These are phyloP conservation scores for Cryptosporidium xiaoi DNA, from an alignment of 169 alveolate species.

Conservation along the genomic window DNA sequence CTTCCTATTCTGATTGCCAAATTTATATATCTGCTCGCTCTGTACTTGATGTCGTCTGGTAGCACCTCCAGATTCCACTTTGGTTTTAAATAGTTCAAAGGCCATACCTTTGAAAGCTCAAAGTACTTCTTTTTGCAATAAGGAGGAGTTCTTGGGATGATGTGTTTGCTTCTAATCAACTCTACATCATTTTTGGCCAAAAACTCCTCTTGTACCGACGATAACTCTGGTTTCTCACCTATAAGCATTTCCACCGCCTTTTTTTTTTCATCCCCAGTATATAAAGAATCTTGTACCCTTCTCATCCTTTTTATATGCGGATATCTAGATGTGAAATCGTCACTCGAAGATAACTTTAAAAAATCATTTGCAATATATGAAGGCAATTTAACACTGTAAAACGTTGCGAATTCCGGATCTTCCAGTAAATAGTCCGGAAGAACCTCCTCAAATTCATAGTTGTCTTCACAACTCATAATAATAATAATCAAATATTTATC, in stretches of 20 bases:
- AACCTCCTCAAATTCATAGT: slow-evolving; percentile 36
- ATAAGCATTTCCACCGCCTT: slow-evolving; percentile 23
- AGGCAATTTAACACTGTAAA: slow-evolving; percentile 27
- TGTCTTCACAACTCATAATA: not conserved
- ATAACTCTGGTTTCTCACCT: slow-evolving; percentile 32
- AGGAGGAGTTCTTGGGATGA: slow-evolving; percentile 84
- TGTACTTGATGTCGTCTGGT: slow-evolving; percentile 26
- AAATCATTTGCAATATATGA: slow-evolving; percentile 29
- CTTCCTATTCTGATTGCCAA: slow-evolving; percentile 55
- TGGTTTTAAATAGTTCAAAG: slow-evolving; percentile 83
- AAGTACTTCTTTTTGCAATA: slow-evolving; percentile 79
- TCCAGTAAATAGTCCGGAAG: slow-evolving; percentile 46
- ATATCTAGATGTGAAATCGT: slow-evolving; percentile 20
- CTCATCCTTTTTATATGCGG: slow-evolving; percentile 64
- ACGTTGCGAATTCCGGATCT: slow-evolving; percentile 16
- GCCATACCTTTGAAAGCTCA: slow-evolving; percentile 84
- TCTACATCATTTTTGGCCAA: not conserved
- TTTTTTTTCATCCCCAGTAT: not conserved
- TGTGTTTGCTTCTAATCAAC: not conserved
- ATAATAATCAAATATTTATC: too few relatives aligned
- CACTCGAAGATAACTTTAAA: not conserved
- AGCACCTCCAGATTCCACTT: slow-evolving; percentile 78
- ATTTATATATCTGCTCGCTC: slow-evolving; percentile 57
- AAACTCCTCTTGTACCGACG: slow-evolving; percentile 9
- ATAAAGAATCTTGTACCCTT: not conserved